phyloP scores from a whole-genome alignment of 2,329 filamentous ascomycete species.

The Phoma sp. region DNA sequence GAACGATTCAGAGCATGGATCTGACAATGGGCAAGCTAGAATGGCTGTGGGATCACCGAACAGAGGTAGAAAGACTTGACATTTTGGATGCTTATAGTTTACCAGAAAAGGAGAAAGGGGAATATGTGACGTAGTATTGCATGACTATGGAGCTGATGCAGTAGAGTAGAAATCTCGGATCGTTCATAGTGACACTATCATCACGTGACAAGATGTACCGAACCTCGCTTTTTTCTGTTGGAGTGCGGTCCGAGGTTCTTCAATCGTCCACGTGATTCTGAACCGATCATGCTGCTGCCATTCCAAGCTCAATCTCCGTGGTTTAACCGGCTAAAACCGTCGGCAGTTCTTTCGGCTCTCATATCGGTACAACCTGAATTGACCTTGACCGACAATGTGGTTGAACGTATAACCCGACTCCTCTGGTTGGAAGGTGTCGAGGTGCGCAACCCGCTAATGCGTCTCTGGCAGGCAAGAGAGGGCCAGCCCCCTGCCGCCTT shows the following conservation, averaged over 20 bases:
- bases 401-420: neutral
- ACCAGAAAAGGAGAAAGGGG: too few relatives aligned
- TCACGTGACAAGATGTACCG: too few relatives aligned
- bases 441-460: neutral
- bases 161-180: too few relatives aligned
- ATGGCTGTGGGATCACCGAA: too few relatives aligned
- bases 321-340: neutral
- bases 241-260: neutral
- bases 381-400: neutral
- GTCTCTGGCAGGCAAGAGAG: neutral
- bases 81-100: too few relatives aligned
- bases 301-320: conserved; percentile 1
- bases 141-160: too few relatives aligned
- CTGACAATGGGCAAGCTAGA: too few relatives aligned
- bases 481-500: neutral
- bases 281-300: neutral
- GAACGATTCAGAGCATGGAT: too few relatives aligned
- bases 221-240: too few relatives aligned
- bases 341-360: conserved; percentile 9
- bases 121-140: too few relatives aligned
- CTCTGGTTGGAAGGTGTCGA: neutral
- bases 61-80: too few relatives aligned
- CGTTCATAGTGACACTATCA: too few relatives aligned
- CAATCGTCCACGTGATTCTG: neutral
- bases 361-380: neutral